phyloP scores from a whole-genome alignment of 345 rosid genomes.

The Salix caprea region DNA sequence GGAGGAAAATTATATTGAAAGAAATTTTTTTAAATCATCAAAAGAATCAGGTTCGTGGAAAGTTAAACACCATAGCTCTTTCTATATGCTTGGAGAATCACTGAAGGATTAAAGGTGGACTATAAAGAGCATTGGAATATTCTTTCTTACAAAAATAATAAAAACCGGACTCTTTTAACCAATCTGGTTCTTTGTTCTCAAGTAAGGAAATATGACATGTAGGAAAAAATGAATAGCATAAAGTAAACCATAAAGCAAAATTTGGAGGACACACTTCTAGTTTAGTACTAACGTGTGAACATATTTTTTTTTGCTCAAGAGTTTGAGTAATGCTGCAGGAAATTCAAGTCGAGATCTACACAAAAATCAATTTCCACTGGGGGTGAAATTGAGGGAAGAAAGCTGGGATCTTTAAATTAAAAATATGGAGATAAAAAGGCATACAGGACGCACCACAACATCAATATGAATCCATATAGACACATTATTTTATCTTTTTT shows the following conservation, averaged over 20 bases:
- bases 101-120: background rate
- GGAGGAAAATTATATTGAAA: too few species aligned
- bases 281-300: background rate
- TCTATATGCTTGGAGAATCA: background rate
- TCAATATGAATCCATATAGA: too few species aligned
- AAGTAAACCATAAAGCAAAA: too few species aligned
- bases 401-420: background rate
- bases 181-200: background rate
- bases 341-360: background rate
- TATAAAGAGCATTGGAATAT: background rate
- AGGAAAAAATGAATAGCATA: too few species aligned
- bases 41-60: too few species aligned
- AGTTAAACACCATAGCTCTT: background rate
- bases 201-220: too few species aligned
- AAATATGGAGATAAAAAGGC: too few species aligned
- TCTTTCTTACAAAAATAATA: background rate
- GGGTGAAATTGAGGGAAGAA: background rate
- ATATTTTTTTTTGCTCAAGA: background rate
- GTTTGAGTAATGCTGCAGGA: background rate
- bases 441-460: too few species aligned
- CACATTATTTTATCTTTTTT: too few species aligned
- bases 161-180: background rate
- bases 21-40: too few species aligned
- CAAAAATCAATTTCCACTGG: background rate
- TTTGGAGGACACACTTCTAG: background rate